Evolutionary conservation across 768 basidiomycete genomes (phyloP), one percentile per base, ranked within the genome.

Genomic region (Kwoniella sp.): DNA sequence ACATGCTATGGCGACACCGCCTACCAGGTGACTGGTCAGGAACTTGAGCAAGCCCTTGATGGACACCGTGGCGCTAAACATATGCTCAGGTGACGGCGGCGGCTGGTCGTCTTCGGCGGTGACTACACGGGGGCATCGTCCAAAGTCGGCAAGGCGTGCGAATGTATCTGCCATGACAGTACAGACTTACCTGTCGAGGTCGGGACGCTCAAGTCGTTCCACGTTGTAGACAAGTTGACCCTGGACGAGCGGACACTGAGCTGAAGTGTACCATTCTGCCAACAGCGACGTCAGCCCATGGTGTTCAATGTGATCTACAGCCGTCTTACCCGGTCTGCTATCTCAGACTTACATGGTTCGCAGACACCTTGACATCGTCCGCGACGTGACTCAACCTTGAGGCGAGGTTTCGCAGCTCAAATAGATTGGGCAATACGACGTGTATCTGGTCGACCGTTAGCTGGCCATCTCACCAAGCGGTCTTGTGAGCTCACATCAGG

Each of bases 401-500:
- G 0, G 70, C 67, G 32, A 72, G 56, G 36, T 70, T 70, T 38
- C 67, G 51, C 32, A 74, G 40, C 25, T 72, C 65, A 3, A 47
- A 31, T 3, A 74, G 49, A 43, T 59, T 59, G 1, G 73, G 73
- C 19, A 74, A 53, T 2, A 65, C 56, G 29, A 74, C 57, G 43
- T 72, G 67, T 19, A 71, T 63, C 73, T 73, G 37, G 2, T n/a
- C n/a, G n/a, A n/a, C n/a, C n/a, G n/a, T n/a, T n/a, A n/a, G n/a
- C n/a, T n/a, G n/a, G n/a, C n/a, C n/a, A n/a, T n/a, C n/a, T n/a
- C n/a, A n/a, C n/a, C n/a, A n/a, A n/a, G n/a, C n/a, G n/a, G n/a
- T n/a, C n/a, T n/a, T n/a, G n/a, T 7, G 12, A 53, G 51, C 73
- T 58, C 39, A 74, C 73, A 56, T 74, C 73, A 0, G 73, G 73